Base-by-base conservation (phyloP, 805 yeast species). In the Metschnikowia orientalis region DNA sequence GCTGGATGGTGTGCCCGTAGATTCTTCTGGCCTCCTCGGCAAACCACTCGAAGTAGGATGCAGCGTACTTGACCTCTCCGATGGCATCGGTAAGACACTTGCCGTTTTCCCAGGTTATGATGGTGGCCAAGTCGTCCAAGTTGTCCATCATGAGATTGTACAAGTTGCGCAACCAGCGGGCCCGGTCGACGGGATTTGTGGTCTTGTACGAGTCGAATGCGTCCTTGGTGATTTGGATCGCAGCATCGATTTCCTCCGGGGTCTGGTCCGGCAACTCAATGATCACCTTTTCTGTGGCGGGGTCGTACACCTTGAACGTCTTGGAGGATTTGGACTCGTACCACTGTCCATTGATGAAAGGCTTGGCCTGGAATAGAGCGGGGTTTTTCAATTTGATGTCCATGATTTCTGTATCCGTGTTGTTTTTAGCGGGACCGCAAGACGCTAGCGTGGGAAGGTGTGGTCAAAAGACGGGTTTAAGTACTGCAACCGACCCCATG, bases 71-170 rank as follows among this genome's bases (percentile, higher is more conserved):
- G 38, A 75, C 53, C 47, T 77, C 81, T 33, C 79, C 79, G 8
- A 50, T 49, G 6, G 79, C 70, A 44, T 76, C 81, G 24, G 69
- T 51, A 27, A 72, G 52, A 9, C 77, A 61, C 50, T 76, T 76
- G 40, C 82, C 81, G 48, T 76, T 77, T 54, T 77, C 82, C 74
- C 73, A 73, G 17, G 79, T 62, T 26, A 75, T 50, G 34, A 77
- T 60, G 32, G 69, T 68, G 10, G 76, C 81, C 50, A 77, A 62
- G 49, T 77, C 81, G 16, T 75, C 79, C 28, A 57, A 46, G 45
- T 77, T 73, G 38, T 75, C 80, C 17, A 63, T 57, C 70, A 76
- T 75, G 34, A 75, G 53, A 32, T 71, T 55, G 54, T 56, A 67
- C 45, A 76, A 41, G 28, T 68, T 73, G 51, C 78, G 62, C 45